Base-by-base conservation (phyloP, 441 rosid species). In the Euphorbia corollata region DNA sequence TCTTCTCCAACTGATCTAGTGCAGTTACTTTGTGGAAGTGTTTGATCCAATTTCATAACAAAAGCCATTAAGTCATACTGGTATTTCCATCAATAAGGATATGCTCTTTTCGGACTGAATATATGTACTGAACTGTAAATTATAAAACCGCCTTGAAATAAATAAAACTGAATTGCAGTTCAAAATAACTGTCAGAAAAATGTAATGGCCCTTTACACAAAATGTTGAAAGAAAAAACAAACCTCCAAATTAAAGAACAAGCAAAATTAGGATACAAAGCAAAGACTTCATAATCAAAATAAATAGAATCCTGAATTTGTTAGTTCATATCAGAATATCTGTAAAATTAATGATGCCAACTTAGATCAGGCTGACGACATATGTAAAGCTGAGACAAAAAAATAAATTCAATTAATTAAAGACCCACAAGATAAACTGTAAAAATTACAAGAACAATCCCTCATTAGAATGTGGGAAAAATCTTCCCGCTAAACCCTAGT, bases 351-450 rank as follows among this genome's bases (percentile, higher is more conserved):
- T 10, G 8, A 12, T 15, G 16, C 6, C 6, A 30, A 19, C 30
- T 36, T 6, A 65, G 19, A 19, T 15, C 5, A 30, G 12, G 13
- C 64, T 18, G 34, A 61, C 15, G 22, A 41, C 10, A 61, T 45
- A 24, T 27, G 23, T 18, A 54, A 61, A 55, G 41, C 24, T 65
- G 5, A 20, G 43, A 74, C 41, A 38, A n/a, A n/a, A n/a, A n/a
- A n/a, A n/a, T n/a, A 16, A 10, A 2, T 43, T 11, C 15, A 43
- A 3, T 4, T 23, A 30, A 19, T 10, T 27, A 23, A 34, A 47
- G 60, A 20, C 34, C 51, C 13, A 53, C 45, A 45, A 59, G 48
- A 15, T 34, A 34, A 34, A 34, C 2, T 34, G 2, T 1, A 41
- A 41, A 11, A 41, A 41, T 12, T 61, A 34, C 41, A 66, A 47